Conservation (phyloP, 352 stramenopile genomes). For the Globisporangium nagaii region DNA sequence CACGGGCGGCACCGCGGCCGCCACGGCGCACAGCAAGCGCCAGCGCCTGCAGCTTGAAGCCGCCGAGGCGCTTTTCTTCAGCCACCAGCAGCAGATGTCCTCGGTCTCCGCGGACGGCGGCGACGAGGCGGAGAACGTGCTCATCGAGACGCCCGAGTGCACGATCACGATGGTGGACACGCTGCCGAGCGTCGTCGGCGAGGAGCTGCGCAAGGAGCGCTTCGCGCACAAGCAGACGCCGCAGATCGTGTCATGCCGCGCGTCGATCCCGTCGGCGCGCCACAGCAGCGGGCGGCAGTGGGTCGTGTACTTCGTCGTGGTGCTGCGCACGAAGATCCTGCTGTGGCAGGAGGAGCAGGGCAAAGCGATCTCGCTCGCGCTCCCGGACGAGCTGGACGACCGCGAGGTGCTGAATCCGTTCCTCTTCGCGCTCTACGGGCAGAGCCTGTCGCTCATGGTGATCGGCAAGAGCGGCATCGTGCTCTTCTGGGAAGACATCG, state of each 20-base stretch:
- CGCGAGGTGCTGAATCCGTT: slow-evolving; percentile 57
- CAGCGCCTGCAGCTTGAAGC: slow-evolving; percentile 39
- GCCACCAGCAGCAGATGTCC: neutral
- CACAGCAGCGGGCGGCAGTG: slow-evolving; percentile 45
- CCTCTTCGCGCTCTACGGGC: slow-evolving; percentile 56
- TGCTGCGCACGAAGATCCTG: slow-evolving; percentile 51
- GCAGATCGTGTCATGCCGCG: slow-evolving; percentile 28
- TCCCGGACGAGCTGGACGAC: slow-evolving; percentile 48
- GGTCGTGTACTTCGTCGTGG: slow-evolving; percentile 51
- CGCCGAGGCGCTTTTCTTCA: slow-evolving; percentile 3
- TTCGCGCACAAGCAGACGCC: slow-evolving; percentile 11
- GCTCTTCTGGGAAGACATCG: slow-evolving; percentile 81
- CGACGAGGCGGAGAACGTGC: slow-evolving; percentile 19
- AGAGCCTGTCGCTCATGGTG: slow-evolving; percentile 65
- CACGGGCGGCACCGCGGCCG: slow-evolving; percentile 6
- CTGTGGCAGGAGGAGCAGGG: slow-evolving; percentile 57
- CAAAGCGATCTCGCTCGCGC: slow-evolving; percentile 38
- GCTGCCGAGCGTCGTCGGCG: slow-evolving; percentile 32
- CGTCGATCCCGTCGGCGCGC: slow-evolving; percentile 33
- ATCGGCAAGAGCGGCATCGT: slow-evolving; percentile 57
- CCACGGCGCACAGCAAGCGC: slow-evolving; percentile 36
- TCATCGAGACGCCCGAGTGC: slow-evolving; percentile 53
- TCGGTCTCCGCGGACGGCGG: neutral
- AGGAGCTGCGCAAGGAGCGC: slow-evolving; percentile 42
- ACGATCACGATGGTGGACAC: slow-evolving; percentile 37